A percentile compares a stretch with the other conserved stretches of the same genome.
phyloP scores from a whole-genome alignment of 2,329 filamentous ascomycete species.

The Beauveria brongniartii region DNA sequence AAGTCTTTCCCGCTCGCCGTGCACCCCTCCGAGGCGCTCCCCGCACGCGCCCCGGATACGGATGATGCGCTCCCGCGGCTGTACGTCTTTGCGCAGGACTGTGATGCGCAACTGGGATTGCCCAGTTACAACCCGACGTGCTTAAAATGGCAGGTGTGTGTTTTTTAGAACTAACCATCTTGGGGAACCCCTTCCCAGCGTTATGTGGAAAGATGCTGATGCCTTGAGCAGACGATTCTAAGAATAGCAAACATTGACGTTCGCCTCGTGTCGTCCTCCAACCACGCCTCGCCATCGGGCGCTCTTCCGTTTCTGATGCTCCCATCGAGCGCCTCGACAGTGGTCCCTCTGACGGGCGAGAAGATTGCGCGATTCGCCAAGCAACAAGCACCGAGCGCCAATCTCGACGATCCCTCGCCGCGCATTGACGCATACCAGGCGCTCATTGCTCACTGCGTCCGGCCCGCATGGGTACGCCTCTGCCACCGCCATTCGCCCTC shows the following conservation, averaged over 20 bases:
- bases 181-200: too few relatives aligned
- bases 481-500: not conserved
- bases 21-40: conserved; percentile 68
- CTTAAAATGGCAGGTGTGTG: conserved; percentile 87
- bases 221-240: conserved; percentile 60
- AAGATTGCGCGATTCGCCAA: conserved; percentile 63
- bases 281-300: conserved; percentile 87
- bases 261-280: conserved; percentile 64
- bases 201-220: too few relatives aligned
- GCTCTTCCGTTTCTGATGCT: conserved; percentile 75
- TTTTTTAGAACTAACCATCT: too few relatives aligned
- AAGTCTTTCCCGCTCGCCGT: conserved; percentile 71
- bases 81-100: conserved; percentile 65
- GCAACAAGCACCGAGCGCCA: conserved; percentile 29
- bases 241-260: conserved; percentile 66
- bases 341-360: conserved; percentile 34
- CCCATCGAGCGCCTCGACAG: not conserved
- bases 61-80: conserved; percentile 42
- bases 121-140: conserved; percentile 90
- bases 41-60: conserved; percentile 41
- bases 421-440: conserved; percentile 69
- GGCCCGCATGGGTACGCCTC: conserved; percentile 72
- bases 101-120: conserved; percentile 50
- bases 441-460: conserved; percentile 67
- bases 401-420: conserved; percentile 40